Conservation (phyloP, 2,329 filamentous ascomycete genomes). For the Teratosphaeria nubilosa region DNA sequence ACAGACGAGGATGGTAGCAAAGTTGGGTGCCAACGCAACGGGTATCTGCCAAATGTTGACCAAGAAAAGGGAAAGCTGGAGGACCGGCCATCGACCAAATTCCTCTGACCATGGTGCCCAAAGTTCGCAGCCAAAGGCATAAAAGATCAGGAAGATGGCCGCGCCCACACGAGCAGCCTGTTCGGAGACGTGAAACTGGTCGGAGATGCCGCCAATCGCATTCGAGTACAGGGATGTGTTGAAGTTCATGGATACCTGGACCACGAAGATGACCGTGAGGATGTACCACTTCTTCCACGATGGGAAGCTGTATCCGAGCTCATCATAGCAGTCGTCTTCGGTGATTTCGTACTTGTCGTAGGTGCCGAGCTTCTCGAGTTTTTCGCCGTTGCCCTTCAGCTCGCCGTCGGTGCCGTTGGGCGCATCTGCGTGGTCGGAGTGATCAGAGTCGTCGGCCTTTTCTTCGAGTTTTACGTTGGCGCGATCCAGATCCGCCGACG, state of each 20-base stretch:
- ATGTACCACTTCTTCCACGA: conserved; percentile 46
- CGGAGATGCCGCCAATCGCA: conserved; percentile 35
- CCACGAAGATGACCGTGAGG: conserved; percentile 41
- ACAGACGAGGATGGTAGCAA: conserved; percentile 36
- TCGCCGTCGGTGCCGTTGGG: conserved; percentile 2
- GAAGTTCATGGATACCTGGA: conserved; percentile 51
- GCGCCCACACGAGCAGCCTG: conserved; percentile 40
- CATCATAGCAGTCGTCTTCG: conserved; percentile 41
- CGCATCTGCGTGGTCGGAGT: conserved; percentile 9
- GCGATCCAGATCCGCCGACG: conserved; percentile 17
- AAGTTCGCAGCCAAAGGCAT: conserved; percentile 42
- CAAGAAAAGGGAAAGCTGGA: conserved; percentile 41
- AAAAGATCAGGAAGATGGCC: conserved; percentile 41
- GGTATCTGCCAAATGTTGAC: conserved; percentile 48
- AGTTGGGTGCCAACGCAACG: conserved; percentile 37
- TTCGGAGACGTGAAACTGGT: conserved; percentile 37
- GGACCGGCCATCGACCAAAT: conserved; percentile 42
- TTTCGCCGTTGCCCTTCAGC: conserved; percentile 6
- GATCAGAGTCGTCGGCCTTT: conserved; percentile 9
- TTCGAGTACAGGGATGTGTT: conserved; percentile 49
- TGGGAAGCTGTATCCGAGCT: conserved; percentile 40
- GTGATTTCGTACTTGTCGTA: conserved; percentile 39
- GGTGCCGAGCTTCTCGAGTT: conserved; percentile 21
- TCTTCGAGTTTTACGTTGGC: conserved; percentile 20
- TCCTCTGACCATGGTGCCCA: conserved; percentile 48